Conservation (phyloP, 176 grass and related monocot species). For the Oryza longistaminata region DNA sequence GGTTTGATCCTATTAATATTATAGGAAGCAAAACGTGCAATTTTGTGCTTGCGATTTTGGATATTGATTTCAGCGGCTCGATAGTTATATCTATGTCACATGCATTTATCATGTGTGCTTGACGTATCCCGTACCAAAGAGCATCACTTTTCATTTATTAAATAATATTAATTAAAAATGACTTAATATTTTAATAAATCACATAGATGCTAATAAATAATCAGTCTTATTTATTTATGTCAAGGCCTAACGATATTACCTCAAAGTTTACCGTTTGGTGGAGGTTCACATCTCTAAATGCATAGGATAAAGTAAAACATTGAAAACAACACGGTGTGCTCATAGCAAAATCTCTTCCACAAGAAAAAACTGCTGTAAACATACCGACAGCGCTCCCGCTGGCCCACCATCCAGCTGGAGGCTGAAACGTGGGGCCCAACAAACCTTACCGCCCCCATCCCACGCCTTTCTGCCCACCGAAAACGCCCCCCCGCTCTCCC, state of each 20-base stretch:
- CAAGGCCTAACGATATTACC: too few species aligned
- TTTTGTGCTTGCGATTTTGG: background rate
- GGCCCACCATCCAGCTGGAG: background rate
- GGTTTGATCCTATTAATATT: background rate
- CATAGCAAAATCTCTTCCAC: background rate
- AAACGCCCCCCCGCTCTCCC: background rate
- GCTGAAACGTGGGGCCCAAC: background rate
- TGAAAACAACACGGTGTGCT: background rate
- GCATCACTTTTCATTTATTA: background rate
- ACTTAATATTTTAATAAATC: too few species aligned
- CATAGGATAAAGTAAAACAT: too few species aligned
- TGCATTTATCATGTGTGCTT: background rate
- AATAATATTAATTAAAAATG: background rate
- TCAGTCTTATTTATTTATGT: too few species aligned
- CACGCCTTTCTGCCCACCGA: background rate
- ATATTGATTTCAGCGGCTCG: background rate
- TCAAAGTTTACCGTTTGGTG: too few species aligned
- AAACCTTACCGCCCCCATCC: background rate
- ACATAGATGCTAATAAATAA: background rate
- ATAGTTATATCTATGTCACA: background rate
- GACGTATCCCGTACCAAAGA: background rate
- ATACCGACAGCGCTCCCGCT: background rate
- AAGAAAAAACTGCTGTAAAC: conserved; percentile 1
- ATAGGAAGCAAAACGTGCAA: too few species aligned
- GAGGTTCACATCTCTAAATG: too few species aligned